Conservation (phyloP, 257 asterid species). For the Solanum virginianum region DNA sequence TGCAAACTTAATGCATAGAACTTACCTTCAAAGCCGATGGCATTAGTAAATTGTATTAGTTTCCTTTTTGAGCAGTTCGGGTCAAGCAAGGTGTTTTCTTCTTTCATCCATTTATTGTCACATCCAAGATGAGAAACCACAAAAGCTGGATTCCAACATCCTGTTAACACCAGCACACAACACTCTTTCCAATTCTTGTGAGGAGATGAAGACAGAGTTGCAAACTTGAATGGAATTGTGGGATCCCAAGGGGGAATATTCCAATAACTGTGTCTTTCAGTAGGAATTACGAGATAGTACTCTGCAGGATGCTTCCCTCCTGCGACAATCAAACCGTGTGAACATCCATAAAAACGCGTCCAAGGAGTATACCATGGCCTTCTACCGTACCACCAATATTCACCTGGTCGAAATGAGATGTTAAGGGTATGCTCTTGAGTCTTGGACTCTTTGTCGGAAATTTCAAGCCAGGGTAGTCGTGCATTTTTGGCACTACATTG, state of each 20-base stretch:
- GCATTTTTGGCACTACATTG: background rate
- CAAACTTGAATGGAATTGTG: constrained; percentile 7
- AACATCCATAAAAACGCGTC: constrained; percentile 1
- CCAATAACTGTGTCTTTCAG: background rate
- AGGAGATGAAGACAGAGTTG: background rate
- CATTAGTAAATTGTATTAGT: constrained; percentile 3
- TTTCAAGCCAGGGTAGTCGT: constrained; percentile 1
- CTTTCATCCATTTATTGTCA: background rate
- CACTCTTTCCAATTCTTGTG: background rate
- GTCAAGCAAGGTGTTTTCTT: background rate
- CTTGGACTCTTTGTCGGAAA: background rate
- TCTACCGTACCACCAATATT: background rate
- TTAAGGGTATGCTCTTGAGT: background rate
- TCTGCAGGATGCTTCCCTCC: background rate
- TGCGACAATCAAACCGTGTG: constrained; percentile 1
- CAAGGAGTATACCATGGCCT: background rate
- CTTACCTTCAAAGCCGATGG: constrained; percentile 8
- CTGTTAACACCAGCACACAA: constrained; percentile 1
- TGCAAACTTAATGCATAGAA: constrained; percentile 11
- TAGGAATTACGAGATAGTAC: background rate
- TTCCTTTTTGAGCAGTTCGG: background rate
- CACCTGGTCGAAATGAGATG: constrained; percentile 1
- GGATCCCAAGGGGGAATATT: background rate
- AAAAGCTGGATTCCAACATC: constrained; percentile 3
- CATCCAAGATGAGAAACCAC: background rate